These are phyloP conservation scores for Lactifluus echinatus DNA, from an alignment of 768 basidiomycete genomes.

Conservation along the genomic window DNA sequence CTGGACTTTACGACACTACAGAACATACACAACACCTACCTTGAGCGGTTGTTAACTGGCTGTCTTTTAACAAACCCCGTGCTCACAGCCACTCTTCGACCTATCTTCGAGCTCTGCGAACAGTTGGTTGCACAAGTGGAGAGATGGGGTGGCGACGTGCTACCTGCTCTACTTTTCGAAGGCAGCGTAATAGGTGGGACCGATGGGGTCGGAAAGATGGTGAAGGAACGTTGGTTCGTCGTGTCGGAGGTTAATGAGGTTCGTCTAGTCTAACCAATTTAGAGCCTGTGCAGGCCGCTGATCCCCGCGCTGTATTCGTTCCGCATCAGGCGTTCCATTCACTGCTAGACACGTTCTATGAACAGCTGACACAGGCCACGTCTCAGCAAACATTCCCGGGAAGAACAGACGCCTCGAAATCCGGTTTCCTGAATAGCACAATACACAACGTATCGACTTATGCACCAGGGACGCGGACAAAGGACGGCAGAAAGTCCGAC, in stretches of 20 bases:
- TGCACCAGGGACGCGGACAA: conserved; percentile 39
- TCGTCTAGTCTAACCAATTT: conserved; percentile 23
- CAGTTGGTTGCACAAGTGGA: conserved; percentile 83
- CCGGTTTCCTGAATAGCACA: conserved; percentile 51
- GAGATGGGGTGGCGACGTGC: conserved; percentile 85
- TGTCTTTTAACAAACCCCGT: conserved; percentile 64
- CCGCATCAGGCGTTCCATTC: conserved; percentile 51
- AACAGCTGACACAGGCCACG: conserved; percentile 66
- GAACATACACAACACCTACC: conserved; percentile 70
- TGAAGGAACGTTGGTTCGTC: conserved; percentile 55
- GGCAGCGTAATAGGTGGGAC: conserved; percentile 54
- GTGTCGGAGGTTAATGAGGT: conserved; percentile 79
- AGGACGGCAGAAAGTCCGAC: conserved; percentile 43
- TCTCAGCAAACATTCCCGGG: conserved; percentile 62
- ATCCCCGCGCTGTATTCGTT: conserved; percentile 15
- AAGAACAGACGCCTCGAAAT: conserved; percentile 63
- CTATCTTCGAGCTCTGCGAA: conserved; percentile 77
- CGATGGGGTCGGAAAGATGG: conserved; percentile 60
- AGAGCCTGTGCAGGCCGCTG: not conserved
- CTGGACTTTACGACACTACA: conserved; percentile 86
- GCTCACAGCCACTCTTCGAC: conserved; percentile 53
- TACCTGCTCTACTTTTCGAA: conserved; percentile 77
- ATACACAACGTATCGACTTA: conserved; percentile 35
- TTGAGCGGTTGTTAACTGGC: conserved; percentile 71
- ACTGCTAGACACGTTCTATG: conserved; percentile 69